phyloP scores from a whole-genome alignment of 495 filamentous ascomycete species.

The Pseudoneurospora amorphoporcata region DNA sequence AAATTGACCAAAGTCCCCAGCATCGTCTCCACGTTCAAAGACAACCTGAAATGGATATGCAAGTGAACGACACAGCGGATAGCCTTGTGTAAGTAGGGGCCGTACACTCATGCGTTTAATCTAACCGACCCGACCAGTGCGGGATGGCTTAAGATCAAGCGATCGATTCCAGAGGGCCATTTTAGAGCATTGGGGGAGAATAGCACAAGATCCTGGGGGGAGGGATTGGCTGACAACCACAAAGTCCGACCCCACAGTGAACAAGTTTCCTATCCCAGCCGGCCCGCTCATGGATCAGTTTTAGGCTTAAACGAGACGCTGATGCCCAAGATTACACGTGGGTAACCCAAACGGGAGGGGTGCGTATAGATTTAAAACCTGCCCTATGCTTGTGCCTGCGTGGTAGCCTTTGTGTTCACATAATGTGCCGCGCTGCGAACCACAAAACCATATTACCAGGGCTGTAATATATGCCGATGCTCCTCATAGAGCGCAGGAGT shows the following conservation, averaged over 20 bases:
- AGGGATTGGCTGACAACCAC: slow-evolving; percentile 1
- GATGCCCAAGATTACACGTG: slow-evolving; percentile 9
- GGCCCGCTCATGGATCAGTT: slow-evolving; percentile 7
- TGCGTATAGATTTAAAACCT: background rate
- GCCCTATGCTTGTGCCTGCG: background rate
- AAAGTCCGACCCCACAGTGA: background rate
- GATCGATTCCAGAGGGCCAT: slow-evolving; percentile 13
- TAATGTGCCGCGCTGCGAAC: background rate
- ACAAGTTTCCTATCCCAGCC: background rate
- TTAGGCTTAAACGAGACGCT: slow-evolving; percentile 9
- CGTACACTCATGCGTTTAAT: slow-evolving; percentile 8
- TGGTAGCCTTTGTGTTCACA: background rate
- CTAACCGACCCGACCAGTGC: slow-evolving; percentile 3
- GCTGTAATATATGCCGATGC: background rate
- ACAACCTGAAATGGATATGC: background rate
- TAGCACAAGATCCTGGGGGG: slow-evolving; percentile 2
- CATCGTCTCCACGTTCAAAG: background rate
- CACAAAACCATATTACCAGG: background rate
- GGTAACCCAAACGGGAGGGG: slow-evolving; percentile 1
- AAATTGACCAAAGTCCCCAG: background rate
- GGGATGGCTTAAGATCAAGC: slow-evolving; percentile 14
- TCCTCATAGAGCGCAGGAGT: background rate
- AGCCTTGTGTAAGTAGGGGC: background rate
- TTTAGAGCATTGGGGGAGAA: slow-evolving; percentile 1
- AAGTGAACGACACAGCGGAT: background rate